phyloP scores from a whole-genome alignment of 139 green algal species.

The Pseudopediastrum boryanum region DNA sequence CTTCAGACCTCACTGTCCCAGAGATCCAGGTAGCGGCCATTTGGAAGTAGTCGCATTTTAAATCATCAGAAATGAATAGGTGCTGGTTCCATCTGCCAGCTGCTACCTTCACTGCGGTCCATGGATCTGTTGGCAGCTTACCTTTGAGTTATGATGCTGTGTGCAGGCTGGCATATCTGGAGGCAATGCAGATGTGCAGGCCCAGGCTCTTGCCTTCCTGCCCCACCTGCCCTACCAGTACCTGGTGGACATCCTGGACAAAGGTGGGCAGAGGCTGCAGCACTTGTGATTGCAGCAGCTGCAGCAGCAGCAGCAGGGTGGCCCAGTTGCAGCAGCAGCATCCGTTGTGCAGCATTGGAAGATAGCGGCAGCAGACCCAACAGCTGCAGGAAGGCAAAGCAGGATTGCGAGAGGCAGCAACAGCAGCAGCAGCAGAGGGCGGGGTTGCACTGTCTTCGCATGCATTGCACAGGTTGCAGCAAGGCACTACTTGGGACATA shows the following conservation, averaged over 20 bases:
- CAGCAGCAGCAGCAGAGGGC: slow-evolving; percentile 17
- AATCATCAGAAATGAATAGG: no score
- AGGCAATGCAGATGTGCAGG: slow-evolving; percentile 27
- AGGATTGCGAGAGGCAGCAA: not conserved
- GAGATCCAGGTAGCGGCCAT: no score
- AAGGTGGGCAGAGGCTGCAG: slow-evolving; percentile 18
- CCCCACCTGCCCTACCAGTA: slow-evolving; percentile 30
- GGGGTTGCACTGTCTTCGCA: not conserved
- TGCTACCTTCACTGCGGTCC: no score
- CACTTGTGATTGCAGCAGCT: not conserved
- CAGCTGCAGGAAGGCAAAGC: not conserved
- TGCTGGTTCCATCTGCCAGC: no score
- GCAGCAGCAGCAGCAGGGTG: not conserved
- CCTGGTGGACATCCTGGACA: slow-evolving; percentile 24
- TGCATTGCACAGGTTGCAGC: not conserved
- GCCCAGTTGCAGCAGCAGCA: not conserved
- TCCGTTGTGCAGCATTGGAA: no score
- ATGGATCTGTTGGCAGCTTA: no score
- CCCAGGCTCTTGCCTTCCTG: slow-evolving; percentile 27
- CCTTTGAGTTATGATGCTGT: not conserved
- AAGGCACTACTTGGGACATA: no score
- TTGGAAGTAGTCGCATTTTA: no score
- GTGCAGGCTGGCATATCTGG: slow-evolving; percentile 29
- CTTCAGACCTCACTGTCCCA: no score
- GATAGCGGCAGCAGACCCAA: not conserved